Base-by-base conservation (phyloP, 495 filamentous ascomycete species). In the Usnea hakonensis region DNA sequence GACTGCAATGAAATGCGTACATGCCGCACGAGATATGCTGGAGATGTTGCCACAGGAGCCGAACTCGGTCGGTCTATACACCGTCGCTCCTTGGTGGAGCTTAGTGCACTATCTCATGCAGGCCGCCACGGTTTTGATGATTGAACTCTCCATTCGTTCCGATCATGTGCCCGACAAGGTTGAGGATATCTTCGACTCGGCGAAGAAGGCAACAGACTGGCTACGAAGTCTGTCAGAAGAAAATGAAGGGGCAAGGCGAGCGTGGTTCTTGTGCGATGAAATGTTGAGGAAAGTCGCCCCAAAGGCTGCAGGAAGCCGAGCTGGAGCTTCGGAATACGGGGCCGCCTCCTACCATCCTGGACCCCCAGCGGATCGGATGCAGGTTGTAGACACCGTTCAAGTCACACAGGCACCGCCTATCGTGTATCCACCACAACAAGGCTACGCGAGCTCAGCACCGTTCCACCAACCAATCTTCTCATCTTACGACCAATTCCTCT, bases 21-120 rank as follows among this genome's bases (percentile, higher is more conserved):
- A 78, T 6, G 81, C 85, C 40, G 85, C 86, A 1, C 71, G 71
- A 26, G 67, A 72, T 14, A 81, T 83, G 69, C 72, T 87, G 2
- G 73, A 76, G 21, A 68, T 87, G 35, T 70, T 89, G 8, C 81
- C 80, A 0, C 75, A 80, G 37, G 64, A 73, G 30, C 75, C 77
- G 1, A 73, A 80, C 46, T 68, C 75, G 5, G 62, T 74, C 23
- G 75, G 73, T 32, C 72, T 88, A 7, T 85, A 86, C 62, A 69
- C 74, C n/a, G 73, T 81, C 8, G 69, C 77, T 9, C 84, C 85
- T 16, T 89, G 85, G 85, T 89, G 84, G 84, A 81, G 77, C 52
- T 73, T 85, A 13, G 71, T 89, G 17, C 86, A 89, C 65, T 83
- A 83, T 58, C 71, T 89, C 23, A 86, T 86, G 77, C 83, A 87